Conservation (phyloP, 305 asterid species). For the Salvia sclarea region DNA sequence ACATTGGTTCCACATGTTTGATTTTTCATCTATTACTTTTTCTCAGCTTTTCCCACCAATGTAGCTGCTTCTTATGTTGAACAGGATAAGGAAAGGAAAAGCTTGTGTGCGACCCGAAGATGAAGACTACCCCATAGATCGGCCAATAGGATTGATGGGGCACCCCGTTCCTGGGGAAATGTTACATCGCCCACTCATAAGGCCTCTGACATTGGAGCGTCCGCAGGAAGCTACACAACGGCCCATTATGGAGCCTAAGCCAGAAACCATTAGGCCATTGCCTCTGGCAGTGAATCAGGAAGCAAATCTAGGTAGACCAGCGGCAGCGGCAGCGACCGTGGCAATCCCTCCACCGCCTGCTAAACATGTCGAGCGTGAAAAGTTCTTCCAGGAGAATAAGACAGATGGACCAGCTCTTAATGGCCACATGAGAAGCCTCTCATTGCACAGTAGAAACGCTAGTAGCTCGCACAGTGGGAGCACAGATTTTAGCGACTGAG, state of each 20-base stretch:
- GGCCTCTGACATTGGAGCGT: conserved; percentile 58
- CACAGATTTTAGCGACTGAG: conserved; percentile 68
- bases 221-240: conserved; percentile 43
- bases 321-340: too few species aligned
- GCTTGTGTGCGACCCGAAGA: conserved; percentile 78
- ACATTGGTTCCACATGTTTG: neutral
- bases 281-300: conserved; percentile 37
- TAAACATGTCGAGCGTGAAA: conserved; percentile 82
- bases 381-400: conserved; percentile 79
- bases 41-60: neutral
- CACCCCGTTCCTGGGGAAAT: conserved; percentile 61
- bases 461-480: conserved; percentile 82
- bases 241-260: conserved; percentile 40
- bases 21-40: neutral
- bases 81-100: conserved; percentile 92
- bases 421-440: conserved; percentile 66
- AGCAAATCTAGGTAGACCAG: conserved; percentile 34
- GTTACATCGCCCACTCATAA: conserved; percentile 72
- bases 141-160: conserved; percentile 58
- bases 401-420: conserved; percentile 52
- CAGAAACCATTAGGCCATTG: conserved; percentile 37
- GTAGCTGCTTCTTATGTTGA: conserved; percentile 14
- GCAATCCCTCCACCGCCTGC: conserved; percentile 96
- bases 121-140: conserved; percentile 50
- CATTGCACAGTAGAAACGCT: conserved; percentile 70